Base-by-base conservation (phyloP, 768 basidiomycete genomes). In the Hygrocybe coccinea region DNA sequence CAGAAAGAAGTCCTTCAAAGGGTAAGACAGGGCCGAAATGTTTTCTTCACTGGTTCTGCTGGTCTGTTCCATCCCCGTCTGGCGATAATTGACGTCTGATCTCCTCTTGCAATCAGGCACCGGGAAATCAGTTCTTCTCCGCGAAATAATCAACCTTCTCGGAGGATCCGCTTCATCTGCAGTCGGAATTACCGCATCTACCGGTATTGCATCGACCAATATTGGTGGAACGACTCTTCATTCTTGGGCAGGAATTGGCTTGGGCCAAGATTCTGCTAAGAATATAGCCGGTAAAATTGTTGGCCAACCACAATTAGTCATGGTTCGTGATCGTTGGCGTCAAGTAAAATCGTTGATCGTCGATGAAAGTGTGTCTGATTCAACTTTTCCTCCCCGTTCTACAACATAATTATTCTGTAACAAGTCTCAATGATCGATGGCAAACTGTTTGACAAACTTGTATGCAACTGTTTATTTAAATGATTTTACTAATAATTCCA, bases 371-470 rank as follows among this genome's bases (percentile, higher is more conserved):
- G 65, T 60, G 81, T 68, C 43, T 43, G 8, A 8, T 29, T 37
- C 21, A 39, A 19, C 36, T 9, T 41, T 17, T 12, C 36, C 37
- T 43, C 19, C 17, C 8, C 5, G 8, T 2, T 21, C 39, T 29
- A 34, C 29, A n/a, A 51, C 29, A 38, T 35, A 46, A 35, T 45
- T 24, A 34, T 43, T 14, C 37, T 45, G 60, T 17, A 46, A 10
- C n/a, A 52, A 94, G 91, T 95, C 50, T 94, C 92, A 1, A 94
- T 95, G 92, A 80, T 95, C 21, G 89, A 92, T 59, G 91, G 86
- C 4, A 62, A 62, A 8, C 69, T 91, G 2, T 91, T 93, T 59
- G 90, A 95, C 67, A 93, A 89, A 65, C 79, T 95, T 55, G 88
- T 86, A 55, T 64, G 71, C 58, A 43, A 9, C 22, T 38, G 1